Conservation (phyloP, 1,284 basidiomycete species). For the Waitea zeae region DNA sequence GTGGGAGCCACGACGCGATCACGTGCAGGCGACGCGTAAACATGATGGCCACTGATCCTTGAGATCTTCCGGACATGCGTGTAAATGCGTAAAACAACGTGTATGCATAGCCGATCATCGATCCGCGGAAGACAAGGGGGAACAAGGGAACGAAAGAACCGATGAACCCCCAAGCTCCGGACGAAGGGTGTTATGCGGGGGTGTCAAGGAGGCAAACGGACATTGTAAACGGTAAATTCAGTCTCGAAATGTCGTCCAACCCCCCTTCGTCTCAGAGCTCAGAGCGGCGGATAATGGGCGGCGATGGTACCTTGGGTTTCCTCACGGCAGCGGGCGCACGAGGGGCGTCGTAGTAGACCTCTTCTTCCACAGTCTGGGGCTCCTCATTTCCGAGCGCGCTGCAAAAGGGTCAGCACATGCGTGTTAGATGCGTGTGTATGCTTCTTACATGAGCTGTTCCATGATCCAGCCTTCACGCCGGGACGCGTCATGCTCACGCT, state of each 20-base stretch:
- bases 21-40: conserved; percentile 4
- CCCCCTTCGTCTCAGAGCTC: conserved; percentile 86
- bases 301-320: conserved; percentile 74
- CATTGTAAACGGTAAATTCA: conserved; percentile 20
- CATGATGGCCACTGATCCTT: conserved; percentile 18
- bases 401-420: conserved; percentile 2
- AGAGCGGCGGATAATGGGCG: conserved; percentile 51
- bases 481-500: conserved; percentile 66
- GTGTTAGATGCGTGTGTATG: conserved; percentile 6
- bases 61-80: too few relatives aligned
- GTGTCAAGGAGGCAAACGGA: conserved; percentile 55
- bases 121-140: conserved; percentile 46
- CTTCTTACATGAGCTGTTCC: conserved; percentile 75
- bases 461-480: conserved; percentile 76
- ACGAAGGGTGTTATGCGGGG: conserved; percentile 52
- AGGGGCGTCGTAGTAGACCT: conserved; percentile 56
- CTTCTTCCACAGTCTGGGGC: conserved; percentile 52
- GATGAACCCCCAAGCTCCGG: conserved; percentile 75
- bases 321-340: too few relatives aligned
- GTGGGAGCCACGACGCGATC: too few relatives aligned
- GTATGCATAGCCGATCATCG: too few relatives aligned
- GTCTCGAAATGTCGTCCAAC: conserved; percentile 23
- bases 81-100: too few relatives aligned
- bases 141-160: conserved; percentile 46
- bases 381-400: conserved; percentile 55